These are phyloP conservation scores for Penicillium sp. DNA, from an alignment of 2,329 filamentous ascomycete species.

Conservation along the genomic window DNA sequence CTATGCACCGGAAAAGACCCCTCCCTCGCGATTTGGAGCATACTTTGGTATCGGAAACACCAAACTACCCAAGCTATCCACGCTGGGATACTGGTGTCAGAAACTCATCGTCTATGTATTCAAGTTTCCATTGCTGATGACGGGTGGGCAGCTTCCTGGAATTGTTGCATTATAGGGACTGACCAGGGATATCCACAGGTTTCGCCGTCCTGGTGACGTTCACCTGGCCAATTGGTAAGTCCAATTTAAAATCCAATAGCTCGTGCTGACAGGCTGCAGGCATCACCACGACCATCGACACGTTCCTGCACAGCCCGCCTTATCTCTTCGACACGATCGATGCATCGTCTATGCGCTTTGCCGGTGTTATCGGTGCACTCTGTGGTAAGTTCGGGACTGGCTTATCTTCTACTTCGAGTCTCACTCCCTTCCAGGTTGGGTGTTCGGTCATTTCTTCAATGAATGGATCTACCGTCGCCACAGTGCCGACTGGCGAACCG, in stretches of 20 bases:
- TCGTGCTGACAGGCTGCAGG: slow-evolving; percentile 12
- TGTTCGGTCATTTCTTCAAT: slow-evolving; percentile 36
- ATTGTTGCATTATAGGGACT: not conserved
- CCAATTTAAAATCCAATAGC: not conserved
- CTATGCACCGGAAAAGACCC: slow-evolving; percentile 19
- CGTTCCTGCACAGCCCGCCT: slow-evolving; percentile 32
- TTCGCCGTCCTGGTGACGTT: slow-evolving; percentile 36
- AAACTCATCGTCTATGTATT: slow-evolving; percentile 28
- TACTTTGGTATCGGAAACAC: slow-evolving; percentile 34
- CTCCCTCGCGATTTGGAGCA: slow-evolving; percentile 19
- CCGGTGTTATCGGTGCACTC: slow-evolving; percentile 33
- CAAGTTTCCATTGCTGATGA: slow-evolving; percentile 30
- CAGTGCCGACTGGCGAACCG: slow-evolving; percentile 26
- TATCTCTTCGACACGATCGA: slow-evolving; percentile 34
- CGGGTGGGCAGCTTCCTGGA: slow-evolving; percentile 11
- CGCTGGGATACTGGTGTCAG: slow-evolving; percentile 23
- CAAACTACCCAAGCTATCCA: slow-evolving; percentile 23
- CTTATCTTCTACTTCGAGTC: not conserved
- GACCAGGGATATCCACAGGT: slow-evolving; percentile 7
- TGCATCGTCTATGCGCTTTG: slow-evolving; percentile 38
- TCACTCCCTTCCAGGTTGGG: slow-evolving; percentile 22
- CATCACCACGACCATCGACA: slow-evolving; percentile 36
- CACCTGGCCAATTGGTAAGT: slow-evolving; percentile 37
- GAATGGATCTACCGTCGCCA: slow-evolving; percentile 29
- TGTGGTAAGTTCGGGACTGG: slow-evolving; percentile 18